These are phyloP conservation scores for Apiospora rasikravindrae DNA, from an alignment of 2,329 filamentous ascomycete genomes.

Conservation along the genomic window DNA sequence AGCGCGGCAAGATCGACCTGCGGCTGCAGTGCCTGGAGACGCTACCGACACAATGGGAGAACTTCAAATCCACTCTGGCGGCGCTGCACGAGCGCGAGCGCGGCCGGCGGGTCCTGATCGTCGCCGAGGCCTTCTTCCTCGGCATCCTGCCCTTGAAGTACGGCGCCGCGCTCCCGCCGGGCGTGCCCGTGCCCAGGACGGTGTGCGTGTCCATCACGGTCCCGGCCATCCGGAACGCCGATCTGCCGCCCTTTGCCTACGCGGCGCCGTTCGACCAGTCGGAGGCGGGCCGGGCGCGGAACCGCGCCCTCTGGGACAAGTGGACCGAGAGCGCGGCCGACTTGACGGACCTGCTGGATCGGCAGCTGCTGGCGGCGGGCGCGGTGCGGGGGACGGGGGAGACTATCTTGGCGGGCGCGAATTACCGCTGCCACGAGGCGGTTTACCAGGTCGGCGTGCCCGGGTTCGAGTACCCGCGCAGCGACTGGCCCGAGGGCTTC, in stretches of 20 bases:
- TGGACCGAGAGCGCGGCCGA: constrained; percentile 34
- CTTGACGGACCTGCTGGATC: constrained; percentile 35
- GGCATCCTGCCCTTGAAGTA: constrained; percentile 42
- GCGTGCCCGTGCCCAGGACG: constrained; percentile 30
- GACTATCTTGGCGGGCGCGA: constrained; percentile 40
- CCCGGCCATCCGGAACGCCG: constrained; percentile 41
- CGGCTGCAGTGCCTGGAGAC: constrained; percentile 39
- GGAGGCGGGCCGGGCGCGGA: constrained; percentile 31
- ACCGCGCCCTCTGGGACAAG: constrained; percentile 36
- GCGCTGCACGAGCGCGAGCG: constrained; percentile 31
- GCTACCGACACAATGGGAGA: constrained; percentile 41
- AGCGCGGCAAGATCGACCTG: constrained; percentile 40
- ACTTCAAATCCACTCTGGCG: constrained; percentile 36
- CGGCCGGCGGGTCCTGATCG: constrained; percentile 31
- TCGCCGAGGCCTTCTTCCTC: constrained; percentile 42
- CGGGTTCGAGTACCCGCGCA: constrained; percentile 44
- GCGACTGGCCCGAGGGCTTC: constrained; percentile 43
- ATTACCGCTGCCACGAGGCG: constrained; percentile 41
- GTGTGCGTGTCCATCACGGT: constrained; percentile 44
- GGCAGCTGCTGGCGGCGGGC: constrained; percentile 37
- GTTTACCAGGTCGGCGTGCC: constrained; percentile 46
- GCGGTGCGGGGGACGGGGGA: constrained; percentile 28
- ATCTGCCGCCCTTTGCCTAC: constrained; percentile 42
- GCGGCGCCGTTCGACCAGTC: constrained; percentile 39
- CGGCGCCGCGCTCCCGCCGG: constrained; percentile 34